Base-by-base conservation (phyloP, 2,329 filamentous ascomycete genomes). In the Neonectria ditissima region DNA sequence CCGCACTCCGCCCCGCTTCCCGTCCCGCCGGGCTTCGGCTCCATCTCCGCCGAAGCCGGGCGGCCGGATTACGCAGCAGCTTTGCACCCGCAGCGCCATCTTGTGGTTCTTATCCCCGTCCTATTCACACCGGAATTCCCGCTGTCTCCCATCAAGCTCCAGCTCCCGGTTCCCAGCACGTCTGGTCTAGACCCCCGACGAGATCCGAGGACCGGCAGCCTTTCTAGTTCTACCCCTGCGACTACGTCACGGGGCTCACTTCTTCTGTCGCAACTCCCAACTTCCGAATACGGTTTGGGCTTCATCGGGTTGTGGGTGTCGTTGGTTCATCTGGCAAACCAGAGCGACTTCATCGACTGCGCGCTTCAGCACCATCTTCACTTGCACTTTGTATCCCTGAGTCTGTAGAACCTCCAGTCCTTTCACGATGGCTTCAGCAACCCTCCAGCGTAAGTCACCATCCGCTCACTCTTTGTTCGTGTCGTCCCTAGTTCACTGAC, bases 381-480 rank as follows among this genome's bases (percentile, higher is more conserved):
- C 51, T 22, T 13, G 37, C 16, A 47, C 48, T 47, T 39, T 54
- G 22, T 28, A 39, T 59, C 56, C 11, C 10, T n/a, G n/a, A 37
- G n/a, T 22, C 26, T 50, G 28, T 20, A 32, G 9, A 20, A 18
- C 11, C 47, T 32, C 16, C 47, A 20, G 11, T 28, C 18, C 13
- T 41, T 37, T 26, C 59, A 57, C 16, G 16, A 72, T 72, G 70
- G 69, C 69, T 34, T 62, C 70, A 60, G 32, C 70, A 54, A 41
- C 62, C 53, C 67, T 73, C 28, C 70, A 72, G 52, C 70, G 70
- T 65, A 62, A 47, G 59, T 63, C 10, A 4, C 8, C 13, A 7
- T n/a, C 11, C 39, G 9, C 9, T 4, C 30, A 44, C 45, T 48
- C 37, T 28, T 18, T 16, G 39, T 48, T 18, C 16, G 39, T 48